Base-by-base conservation (phyloP, 306 rosid genomes). In the Echinosophora koreensis region DNA sequence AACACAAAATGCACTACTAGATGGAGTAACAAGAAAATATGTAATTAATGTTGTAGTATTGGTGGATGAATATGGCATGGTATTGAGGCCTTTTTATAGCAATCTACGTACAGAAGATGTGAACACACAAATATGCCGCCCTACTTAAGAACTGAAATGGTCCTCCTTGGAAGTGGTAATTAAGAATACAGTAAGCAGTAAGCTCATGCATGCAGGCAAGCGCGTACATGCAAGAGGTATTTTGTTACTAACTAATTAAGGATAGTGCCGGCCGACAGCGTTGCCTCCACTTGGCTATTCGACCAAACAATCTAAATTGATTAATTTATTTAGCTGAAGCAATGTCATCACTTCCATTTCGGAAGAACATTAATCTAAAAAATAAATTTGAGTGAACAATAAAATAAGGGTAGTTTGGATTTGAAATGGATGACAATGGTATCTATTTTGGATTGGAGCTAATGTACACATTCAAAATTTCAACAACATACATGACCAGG, bases 141-240 rank as follows among this genome's bases (percentile, higher is more conserved):
- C 73, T 16, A 28, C 39, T 46, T 30, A 12, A 15, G 73, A 73
- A 60, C 49, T 52, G 22, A 77, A 77, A 52, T 44, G 61, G 81
- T 85, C 78, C 17, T 60, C 17, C 71, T 60, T 50, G 50, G 72
- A 72, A 77, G 16, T 69, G 50, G 77, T 76, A 61, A 22, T 22
- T 22, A 22, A 22, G 22, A 22, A 22, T 22, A 22, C 22, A 22
- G 22, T 22, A 22, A 22, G 22, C n/a, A n/a, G n/a, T n/a, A n/a
- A 22, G 0, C 22, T 22, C 22, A 22, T 22, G 22, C 22, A 22
- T 0, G 22, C 22, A 22, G 22, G 22, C 22, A 22, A 22, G 22
- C 22, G 22, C 22, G 22, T 22, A 22, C 1, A n/a, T n/a, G n/a
- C n/a, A 22, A 22, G 22, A 22, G 22, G 0, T 22, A n/a, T 22